Base-by-base conservation (phyloP, 1,284 basidiomycete genomes). In the Butyriboletus appendiculatus region DNA sequence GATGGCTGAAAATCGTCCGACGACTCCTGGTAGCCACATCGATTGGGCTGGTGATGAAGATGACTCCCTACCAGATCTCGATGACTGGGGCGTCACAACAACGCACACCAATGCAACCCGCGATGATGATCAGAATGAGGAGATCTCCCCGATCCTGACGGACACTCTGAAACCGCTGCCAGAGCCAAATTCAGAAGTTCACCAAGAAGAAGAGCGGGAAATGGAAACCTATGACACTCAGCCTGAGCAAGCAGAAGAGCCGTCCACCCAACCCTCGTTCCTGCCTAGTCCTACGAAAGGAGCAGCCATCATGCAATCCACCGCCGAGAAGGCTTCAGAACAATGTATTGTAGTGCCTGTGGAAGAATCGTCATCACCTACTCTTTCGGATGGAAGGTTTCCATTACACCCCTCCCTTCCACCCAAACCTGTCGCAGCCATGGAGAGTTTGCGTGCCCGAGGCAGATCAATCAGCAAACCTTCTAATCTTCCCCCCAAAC, bases 31-130 rank as follows among this genome's bases (percentile, higher is more conserved):
- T 38, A 88, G 84, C 58, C 88, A 90, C 58, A 86, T 91, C 51
- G 90, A 92, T 69, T 92, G 90, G 90, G 90, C 90, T 30, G 86
- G 85, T 32, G 88, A 91, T 56, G 89, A 92, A 55, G 90, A 92
- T 59, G 89, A 90, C 64, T 84, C 81, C 61, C 73, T 92, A 6
- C 90, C 90, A 12, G 89, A 91, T 72, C 75, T 92, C 20, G 82
- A 91, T 64, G 90, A 92, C 64, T 92, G 90, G 90, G 89, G 86
- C 28, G 79, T 89, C 39, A 76, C 75, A 32, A 75, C 82, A 18
- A 70, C 61, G 24, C 66, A 69, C 48, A 63, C 63, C 34, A 55
- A 50, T 56, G 37, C 37, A 18, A 52, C 46, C 6, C 38, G 5
- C 5, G 53, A 59, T 35, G 50, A 57, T 50, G 56, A 61, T 52